Percentiles rank a stretch among this genome's conserved stretches.
These are phyloP conservation scores for Macrocybe gigantea DNA, from an alignment of 768 basidiomycete genomes.

Conservation along the genomic window DNA sequence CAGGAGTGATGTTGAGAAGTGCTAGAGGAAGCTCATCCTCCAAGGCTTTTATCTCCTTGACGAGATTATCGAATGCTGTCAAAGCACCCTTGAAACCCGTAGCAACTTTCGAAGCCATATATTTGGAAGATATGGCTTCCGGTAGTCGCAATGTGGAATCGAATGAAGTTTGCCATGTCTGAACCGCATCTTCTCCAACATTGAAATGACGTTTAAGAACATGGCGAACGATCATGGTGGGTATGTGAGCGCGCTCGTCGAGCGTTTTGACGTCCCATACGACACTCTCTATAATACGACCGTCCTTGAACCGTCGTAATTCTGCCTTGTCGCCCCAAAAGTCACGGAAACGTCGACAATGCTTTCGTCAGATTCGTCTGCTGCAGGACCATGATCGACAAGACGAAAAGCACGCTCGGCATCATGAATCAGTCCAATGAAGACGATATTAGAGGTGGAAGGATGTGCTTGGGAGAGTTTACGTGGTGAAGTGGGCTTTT, in stretches of 20 bases:
- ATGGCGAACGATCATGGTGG: conserved; percentile 66
- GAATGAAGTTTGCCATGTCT: conserved; percentile 53
- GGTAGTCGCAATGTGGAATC: conserved; percentile 58
- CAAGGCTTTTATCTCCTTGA: conserved; percentile 68
- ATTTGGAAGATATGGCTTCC: conserved; percentile 41
- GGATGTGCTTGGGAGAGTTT: conserved; percentile 51
- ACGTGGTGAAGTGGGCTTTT: conserved; percentile 38
- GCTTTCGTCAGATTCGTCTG: conserved; percentile 49
- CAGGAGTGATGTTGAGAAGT: conserved; percentile 69
- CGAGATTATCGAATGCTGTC: conserved; percentile 73
- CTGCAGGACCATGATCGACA: conserved; percentile 88
- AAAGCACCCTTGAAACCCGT: conserved; percentile 72
- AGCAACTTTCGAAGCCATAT: conserved; percentile 29
- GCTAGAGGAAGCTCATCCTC: conserved; percentile 72
- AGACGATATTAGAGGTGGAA: conserved; percentile 41
- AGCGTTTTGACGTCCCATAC: conserved; percentile 87
- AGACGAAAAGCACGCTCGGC: conserved; percentile 71
- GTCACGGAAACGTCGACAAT: conserved; percentile 61
- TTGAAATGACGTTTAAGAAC: conserved; percentile 74
- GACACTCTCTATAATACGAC: conserved; percentile 87
- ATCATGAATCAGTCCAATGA: conserved; percentile 75
- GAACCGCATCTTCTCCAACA: conserved; percentile 44
- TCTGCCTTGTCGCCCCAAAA: conserved; percentile 95
- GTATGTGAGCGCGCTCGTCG: conserved; percentile 78
- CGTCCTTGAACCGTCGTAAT: conserved; percentile 92